These are phyloP conservation scores for Fusarium pseudonygamai DNA, from an alignment of 2,329 filamentous ascomycete species.

Conservation along the genomic window DNA sequence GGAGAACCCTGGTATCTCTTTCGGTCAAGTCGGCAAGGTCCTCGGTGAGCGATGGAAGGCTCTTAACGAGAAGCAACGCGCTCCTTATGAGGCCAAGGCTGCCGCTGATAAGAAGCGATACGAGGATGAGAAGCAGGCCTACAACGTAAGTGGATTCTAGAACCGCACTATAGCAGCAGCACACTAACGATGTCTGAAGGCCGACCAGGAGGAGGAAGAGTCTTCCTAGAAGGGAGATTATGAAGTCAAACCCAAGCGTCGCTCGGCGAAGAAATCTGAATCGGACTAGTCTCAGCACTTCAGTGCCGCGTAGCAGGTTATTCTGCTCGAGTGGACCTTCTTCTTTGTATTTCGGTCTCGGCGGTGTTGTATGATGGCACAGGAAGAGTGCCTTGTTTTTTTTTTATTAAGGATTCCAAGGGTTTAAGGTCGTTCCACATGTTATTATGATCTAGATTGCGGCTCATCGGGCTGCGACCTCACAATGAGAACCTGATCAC, in stretches of 20 bases:
- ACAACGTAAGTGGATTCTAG: slow-evolving; percentile 72
- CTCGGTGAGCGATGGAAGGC: slow-evolving; percentile 99
- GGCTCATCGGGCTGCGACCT: slow-evolving; percentile 41
- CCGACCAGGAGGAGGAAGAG: slow-evolving; percentile 70
- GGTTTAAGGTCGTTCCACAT: slow-evolving; percentile 48
- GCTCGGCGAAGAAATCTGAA: slow-evolving; percentile 18
- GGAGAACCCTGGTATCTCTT: slow-evolving; percentile 97
- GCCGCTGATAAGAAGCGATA: slow-evolving; percentile 98
- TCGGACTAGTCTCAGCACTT: slow-evolving; percentile 17
- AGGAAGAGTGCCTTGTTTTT: slow-evolving; percentile 51
- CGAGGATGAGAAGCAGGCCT: slow-evolving; percentile 95
- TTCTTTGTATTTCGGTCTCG: slow-evolving; percentile 52
- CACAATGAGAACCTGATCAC: slow-evolving; percentile 40
- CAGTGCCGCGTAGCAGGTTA: slow-evolving; percentile 20
- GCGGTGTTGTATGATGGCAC: slow-evolving; percentile 56
- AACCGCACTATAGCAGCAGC: background rate
- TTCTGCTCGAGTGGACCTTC: slow-evolving; percentile 30
- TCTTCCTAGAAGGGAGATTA: slow-evolving; percentile 48
- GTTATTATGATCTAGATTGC: slow-evolving; percentile 47
- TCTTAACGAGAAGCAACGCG: slow-evolving; percentile 89
- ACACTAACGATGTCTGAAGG: slow-evolving; percentile 54
- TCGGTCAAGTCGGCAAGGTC: slow-evolving; percentile 98
- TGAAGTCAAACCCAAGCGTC: slow-evolving; percentile 17
- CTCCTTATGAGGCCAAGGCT: slow-evolving; percentile 96
- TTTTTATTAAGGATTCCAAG: slow-evolving; percentile 50